Conservation (phyloP, 192 early-diverging fungal species). For the Linderina pennispora region DNA sequence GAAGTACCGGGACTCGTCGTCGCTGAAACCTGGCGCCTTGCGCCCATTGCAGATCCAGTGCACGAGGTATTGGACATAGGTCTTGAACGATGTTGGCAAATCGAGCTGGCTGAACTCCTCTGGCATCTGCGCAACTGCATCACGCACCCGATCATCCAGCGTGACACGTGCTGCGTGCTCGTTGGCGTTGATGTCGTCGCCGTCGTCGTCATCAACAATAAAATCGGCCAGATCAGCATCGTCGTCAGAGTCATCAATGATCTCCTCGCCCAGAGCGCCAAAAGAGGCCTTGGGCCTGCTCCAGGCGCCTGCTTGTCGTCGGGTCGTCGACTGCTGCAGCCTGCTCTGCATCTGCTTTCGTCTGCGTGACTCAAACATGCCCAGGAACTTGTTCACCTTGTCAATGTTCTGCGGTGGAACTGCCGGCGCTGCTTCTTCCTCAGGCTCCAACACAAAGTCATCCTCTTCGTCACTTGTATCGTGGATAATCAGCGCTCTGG, state of each 20-base stretch:
- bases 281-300: conserved; percentile 11
- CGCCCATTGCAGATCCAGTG: conserved; percentile 39
- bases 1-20: conserved; percentile 24
- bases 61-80: conserved; percentile 39
- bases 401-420: background rate
- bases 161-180: too few species aligned
- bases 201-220: conserved; percentile 36
- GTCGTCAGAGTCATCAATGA: conserved; percentile 40
- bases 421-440: conserved; percentile 3
- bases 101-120: conserved; percentile 38
- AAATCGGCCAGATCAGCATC: conserved; percentile 12
- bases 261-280: conserved; percentile 25
- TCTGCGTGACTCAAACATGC: conserved; percentile 16
- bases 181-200: background rate
- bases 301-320: background rate
- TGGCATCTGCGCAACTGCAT: conserved; percentile 9
- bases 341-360: conserved; percentile 12
- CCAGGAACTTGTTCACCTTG: conserved; percentile 10
- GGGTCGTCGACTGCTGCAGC: background rate
- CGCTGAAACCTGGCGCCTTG: conserved; percentile 6
- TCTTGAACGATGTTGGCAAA: conserved; percentile 34
- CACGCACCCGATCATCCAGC: background rate
- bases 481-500: conserved; percentile 17
- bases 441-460: conserved; percentile 31
- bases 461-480: conserved; percentile 33